Percentiles rank a stretch among this genome's conserved stretches.
These are phyloP conservation scores for Raffaelea ambrosiae DNA, from an alignment of 2,329 filamentous ascomycete species.

Conservation along the genomic window DNA sequence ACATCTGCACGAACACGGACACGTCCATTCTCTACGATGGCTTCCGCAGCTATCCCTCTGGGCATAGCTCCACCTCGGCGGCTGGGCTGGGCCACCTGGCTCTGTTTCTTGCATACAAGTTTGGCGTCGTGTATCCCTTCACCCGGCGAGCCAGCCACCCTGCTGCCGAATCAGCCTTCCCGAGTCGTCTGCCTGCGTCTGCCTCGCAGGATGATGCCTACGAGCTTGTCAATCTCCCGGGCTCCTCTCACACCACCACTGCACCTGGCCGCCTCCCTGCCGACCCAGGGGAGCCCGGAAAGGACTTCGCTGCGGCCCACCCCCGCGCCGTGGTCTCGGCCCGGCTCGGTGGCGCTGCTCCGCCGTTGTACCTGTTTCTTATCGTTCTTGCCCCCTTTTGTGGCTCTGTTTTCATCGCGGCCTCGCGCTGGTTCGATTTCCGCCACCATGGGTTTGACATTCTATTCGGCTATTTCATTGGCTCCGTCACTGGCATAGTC, in stretches of 20 bases:
- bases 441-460: conserved; percentile 92
- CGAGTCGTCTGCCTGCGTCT: conserved; percentile 52
- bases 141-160: conserved; percentile 35
- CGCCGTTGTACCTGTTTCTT: conserved; percentile 69
- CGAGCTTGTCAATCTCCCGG: conserved; percentile 19
- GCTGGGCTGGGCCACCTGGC: conserved; percentile 78
- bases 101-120: conserved; percentile 79
- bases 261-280: conserved; percentile 19
- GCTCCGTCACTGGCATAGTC: conserved; percentile 60
- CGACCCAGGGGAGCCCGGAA: conserved; percentile 8
- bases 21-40: conserved; percentile 60
- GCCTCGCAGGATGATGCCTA: conserved; percentile 18
- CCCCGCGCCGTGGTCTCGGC: conserved; percentile 36
- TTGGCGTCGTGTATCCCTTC: conserved; percentile 65
- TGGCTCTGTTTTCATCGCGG: conserved; percentile 70
- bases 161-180: conserved; percentile 57
- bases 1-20: conserved; percentile 65
- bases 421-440: conserved; percentile 80
- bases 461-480: conserved; percentile 74
- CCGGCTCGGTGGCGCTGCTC: conserved; percentile 69
- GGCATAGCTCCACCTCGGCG: conserved; percentile 67
- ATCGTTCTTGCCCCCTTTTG: conserved; percentile 64
- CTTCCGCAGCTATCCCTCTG: conserved; percentile 77
- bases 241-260: conserved; percentile 12
- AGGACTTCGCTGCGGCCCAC: not conserved